These are phyloP conservation scores for Solanum stenotomum DNA, from an alignment of 257 asterid species.

Conservation along the genomic window DNA sequence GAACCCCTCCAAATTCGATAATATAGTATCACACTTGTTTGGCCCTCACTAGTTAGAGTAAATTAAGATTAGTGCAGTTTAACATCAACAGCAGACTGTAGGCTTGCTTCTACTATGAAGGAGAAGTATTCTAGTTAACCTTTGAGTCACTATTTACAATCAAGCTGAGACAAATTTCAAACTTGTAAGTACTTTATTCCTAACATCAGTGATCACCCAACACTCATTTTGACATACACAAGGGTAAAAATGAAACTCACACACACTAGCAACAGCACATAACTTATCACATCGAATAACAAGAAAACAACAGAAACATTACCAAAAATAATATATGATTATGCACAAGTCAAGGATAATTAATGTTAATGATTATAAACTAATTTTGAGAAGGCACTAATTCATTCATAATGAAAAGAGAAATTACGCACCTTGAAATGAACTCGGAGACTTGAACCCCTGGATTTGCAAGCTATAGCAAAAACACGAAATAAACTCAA, in stretches of 20 bases:
- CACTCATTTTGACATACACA: not conserved
- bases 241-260: not conserved
- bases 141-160: not conserved
- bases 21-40: not conserved
- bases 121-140: not conserved
- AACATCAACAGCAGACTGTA: not conserved
- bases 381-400: not conserved
- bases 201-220: not conserved
- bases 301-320: not conserved
- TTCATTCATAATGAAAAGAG: not conserved
- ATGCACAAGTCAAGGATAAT: not conserved
- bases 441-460: not conserved
- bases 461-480: not conserved
- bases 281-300: not conserved
- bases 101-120: not conserved
- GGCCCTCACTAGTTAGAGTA: not conserved
- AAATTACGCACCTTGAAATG: not conserved
- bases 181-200: not conserved
- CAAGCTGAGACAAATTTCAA: not conserved
- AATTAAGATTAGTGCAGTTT: not conserved
- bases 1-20: not conserved
- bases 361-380: not conserved
- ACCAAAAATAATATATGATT: not conserved
- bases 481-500: not conserved
- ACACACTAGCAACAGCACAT: not conserved